Percentiles rank a stretch among this genome's conserved stretches.
Evolutionary conservation across 768 basidiomycete genomes (phyloP).

Genomic region (Coprinopsis marcescibilis): DNA sequence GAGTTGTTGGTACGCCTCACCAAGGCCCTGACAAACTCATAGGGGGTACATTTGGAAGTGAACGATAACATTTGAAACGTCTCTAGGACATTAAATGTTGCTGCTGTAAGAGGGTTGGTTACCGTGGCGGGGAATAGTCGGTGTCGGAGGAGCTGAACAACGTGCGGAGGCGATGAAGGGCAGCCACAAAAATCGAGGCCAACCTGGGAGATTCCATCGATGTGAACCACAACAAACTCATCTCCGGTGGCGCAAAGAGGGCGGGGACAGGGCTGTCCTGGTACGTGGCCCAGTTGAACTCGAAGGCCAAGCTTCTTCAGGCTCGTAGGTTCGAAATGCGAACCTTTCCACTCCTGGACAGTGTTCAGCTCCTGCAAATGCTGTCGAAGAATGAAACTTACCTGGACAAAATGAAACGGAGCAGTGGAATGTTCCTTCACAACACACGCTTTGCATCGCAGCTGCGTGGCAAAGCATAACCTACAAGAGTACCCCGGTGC

Average conservation of each 20-base stretch:
- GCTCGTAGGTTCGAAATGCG: conserved; percentile 8
- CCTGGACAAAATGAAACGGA: conserved; percentile 19
- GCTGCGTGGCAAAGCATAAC: conserved; percentile 10
- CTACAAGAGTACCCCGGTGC: conserved; percentile 11
- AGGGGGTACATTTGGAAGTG: neutral
- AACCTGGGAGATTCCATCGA: conserved; percentile 21
- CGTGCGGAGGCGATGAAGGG: conserved; percentile 1
- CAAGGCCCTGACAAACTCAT: neutral
- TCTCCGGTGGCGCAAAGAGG: conserved; percentile 10
- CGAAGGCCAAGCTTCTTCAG: conserved; percentile 5
- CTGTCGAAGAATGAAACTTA: conserved; percentile 4
- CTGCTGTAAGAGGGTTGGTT: neutral
- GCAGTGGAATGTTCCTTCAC: conserved; percentile 7
- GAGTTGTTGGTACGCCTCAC: conserved; percentile 20
- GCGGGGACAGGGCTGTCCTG: conserved; percentile 13
- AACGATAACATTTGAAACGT: conserved; percentile 8
- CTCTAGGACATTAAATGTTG: conserved; percentile 8
- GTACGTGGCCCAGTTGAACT: conserved; percentile 18
- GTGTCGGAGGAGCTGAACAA: conserved; percentile 22
- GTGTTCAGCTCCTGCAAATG: neutral
- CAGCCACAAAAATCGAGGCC: conserved; percentile 26
- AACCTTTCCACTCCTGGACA: conserved; percentile 18
- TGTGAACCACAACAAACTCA: conserved; percentile 22
- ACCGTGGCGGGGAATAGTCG: conserved; percentile 5
- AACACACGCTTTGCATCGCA: conserved; percentile 11